Base-by-base conservation (phyloP, 1,284 basidiomycete genomes). In the Lignosus rhinocerotis region DNA sequence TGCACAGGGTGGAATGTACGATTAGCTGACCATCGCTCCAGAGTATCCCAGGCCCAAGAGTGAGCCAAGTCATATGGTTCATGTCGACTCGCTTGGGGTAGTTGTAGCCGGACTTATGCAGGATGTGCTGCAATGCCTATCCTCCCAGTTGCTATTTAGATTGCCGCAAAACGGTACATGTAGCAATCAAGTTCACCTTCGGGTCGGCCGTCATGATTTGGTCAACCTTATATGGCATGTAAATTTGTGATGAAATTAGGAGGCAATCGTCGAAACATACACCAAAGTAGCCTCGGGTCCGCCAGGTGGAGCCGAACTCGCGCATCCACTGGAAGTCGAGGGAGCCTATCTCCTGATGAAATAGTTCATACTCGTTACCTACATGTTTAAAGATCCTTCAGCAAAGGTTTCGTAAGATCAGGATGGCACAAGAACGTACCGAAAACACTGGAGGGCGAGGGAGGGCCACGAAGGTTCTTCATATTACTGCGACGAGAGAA, bases 111-210 rank as follows among this genome's bases (percentile, higher is more conserved):
- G 66, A 66, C 31, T 69, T 70, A 10, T 70, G 70, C 10, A 67
- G 60, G 33, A 72, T 60, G 43, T 72, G 62, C 34, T 72, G 69
- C 10, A 71, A 19, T 0, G 67, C 71, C 67, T 68, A 5, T 1
- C 11, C 0, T 2, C n/a, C 8, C 30, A 17, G 49, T 1, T 32
- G 6, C 17, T 12, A 16, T 6, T n/a, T 5, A 51, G 32, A n/a
- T 19, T 25, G 30, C 10, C 8, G 12, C 14, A 39, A 2, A 25
- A 6, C 7, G 32, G 16, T 16, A 9, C 16, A 21, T 21, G 10
- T n/a, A n/a, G 10, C n/a, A 25, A 8, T 16, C n/a, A n/a, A n/a
- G n/a, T 36, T 14, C 14, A 57, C 61, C 58, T 64, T 61, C 3
- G 60, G 62, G 12, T 60, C 60, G 1, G 56, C 60, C 2, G 58